Conservation (phyloP, 108 stramenopile species). For the Pseudonitzschia multiseries region DNA sequence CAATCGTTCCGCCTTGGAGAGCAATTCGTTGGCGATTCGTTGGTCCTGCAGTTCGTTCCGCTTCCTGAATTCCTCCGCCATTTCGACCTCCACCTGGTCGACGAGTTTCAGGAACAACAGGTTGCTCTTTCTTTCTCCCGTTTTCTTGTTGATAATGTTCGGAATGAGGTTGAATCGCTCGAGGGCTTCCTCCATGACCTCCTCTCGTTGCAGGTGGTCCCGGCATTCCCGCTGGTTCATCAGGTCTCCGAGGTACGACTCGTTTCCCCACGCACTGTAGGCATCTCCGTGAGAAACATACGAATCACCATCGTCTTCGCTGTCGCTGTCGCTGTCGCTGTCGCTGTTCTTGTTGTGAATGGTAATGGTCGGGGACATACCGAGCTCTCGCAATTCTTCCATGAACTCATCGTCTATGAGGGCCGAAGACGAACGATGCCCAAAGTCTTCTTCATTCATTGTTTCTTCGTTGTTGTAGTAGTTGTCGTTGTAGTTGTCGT, state of each 20-base stretch:
- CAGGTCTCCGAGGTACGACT: slow-evolving; percentile 26
- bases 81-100: background rate
- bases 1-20: background rate
- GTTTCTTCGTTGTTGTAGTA: background rate
- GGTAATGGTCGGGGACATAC: background rate
- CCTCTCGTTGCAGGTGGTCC: slow-evolving; percentile 6
- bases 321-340: background rate
- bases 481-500: background rate
- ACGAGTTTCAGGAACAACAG: background rate
- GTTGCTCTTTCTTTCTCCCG: background rate
- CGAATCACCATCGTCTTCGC: background rate
- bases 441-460: background rate
- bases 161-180: slow-evolving; percentile 12
- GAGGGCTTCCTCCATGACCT: slow-evolving; percentile 27
- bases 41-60: background rate
- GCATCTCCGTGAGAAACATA: background rate
- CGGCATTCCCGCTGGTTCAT: slow-evolving; percentile 19
- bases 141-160: background rate
- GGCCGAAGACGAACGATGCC: background rate
- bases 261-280: slow-evolving; percentile 3
- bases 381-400: background rate
- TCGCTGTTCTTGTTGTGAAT: background rate
- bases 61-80: background rate
- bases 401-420: background rate
- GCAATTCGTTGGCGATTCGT: background rate